These are phyloP conservation scores for Trichoderma sp. DNA, from an alignment of 2,329 filamentous ascomycete species.

Conservation along the genomic window DNA sequence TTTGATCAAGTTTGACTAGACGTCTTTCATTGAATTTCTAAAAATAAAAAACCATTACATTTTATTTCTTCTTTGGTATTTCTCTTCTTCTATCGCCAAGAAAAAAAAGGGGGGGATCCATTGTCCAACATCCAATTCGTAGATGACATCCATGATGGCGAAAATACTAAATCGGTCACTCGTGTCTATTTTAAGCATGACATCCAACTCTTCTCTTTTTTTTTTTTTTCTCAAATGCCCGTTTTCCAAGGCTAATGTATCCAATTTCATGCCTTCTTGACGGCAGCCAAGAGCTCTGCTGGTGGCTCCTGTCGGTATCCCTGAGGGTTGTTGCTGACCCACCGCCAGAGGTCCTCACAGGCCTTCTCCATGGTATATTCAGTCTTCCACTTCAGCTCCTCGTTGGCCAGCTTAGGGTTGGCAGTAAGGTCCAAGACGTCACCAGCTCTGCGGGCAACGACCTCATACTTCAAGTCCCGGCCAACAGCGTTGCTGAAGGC, in stretches of 20 bases:
- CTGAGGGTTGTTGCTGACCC: constrained; percentile 95
- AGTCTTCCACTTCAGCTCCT: constrained; percentile 90
- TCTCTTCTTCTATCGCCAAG: background rate
- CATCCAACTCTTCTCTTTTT: constrained; percentile 13
- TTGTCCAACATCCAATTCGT: constrained; percentile 12
- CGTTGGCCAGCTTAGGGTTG: constrained; percentile 81
- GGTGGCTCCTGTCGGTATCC: constrained; percentile 94
- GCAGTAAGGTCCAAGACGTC: constrained; percentile 95
- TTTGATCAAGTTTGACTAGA: constrained; percentile 56
- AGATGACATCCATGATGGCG: background rate
- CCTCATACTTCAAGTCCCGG: constrained; percentile 79
- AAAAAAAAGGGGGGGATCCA: background rate
- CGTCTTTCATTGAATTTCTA: constrained; percentile 13
- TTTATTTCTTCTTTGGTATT: background rate
- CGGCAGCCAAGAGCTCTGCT: constrained; percentile 66
- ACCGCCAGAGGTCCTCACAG: constrained; percentile 91
- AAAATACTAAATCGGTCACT: background rate
- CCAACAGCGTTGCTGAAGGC: constrained; percentile 88
- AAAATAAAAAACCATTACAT: background rate
- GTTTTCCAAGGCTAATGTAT: background rate
- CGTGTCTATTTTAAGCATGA: constrained; percentile 14
- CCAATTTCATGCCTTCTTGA: constrained; percentile 43
- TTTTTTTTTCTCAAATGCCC: background rate
- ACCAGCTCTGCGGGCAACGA: constrained; percentile 75
- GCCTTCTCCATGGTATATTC: constrained; percentile 87